Percentiles rank a stretch among this genome's conserved stretches.
These are phyloP conservation scores for Mentha longifolia DNA, from an alignment of 257 asterid genomes.

Conservation along the genomic window DNA sequence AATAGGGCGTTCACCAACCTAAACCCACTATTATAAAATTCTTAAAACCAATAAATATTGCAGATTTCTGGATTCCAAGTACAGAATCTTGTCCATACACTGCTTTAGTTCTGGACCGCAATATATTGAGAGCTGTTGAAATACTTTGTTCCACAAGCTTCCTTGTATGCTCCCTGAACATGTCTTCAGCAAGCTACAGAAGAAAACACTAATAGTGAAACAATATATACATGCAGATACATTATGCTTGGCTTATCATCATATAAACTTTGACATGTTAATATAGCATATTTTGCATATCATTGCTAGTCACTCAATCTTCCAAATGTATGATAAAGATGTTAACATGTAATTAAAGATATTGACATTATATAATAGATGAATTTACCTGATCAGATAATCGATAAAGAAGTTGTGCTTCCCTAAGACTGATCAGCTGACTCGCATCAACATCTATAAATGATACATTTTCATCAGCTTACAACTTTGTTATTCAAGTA, in stretches of 20 bases:
- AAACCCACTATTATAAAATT: neutral
- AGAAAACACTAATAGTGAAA: constrained; percentile 25
- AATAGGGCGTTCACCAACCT: constrained; percentile 3
- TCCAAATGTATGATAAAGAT: neutral
- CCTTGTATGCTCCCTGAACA: constrained; percentile 91
- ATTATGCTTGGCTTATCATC: constrained; percentile 22
- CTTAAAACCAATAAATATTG: constrained; percentile 3
- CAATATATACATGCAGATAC: neutral
- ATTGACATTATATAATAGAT: constrained; percentile 19
- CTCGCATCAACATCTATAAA: constrained; percentile 67
- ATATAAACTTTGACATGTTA: constrained; percentile 12
- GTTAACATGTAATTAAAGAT: constrained; percentile 7
- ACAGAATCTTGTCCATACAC: constrained; percentile 48
- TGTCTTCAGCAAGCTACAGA: constrained; percentile 82
- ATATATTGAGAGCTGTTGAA: constrained; percentile 64
- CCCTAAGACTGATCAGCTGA: constrained; percentile 82
- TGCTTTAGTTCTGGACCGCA: constrained; percentile 80
- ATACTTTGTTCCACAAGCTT: constrained; percentile 79
- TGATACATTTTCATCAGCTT: constrained; percentile 25
- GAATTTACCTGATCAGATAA: constrained; percentile 74
- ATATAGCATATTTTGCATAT: neutral
- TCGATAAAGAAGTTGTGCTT: constrained; percentile 79
- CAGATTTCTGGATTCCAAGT: constrained; percentile 27
- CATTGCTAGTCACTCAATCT: constrained; percentile 2
- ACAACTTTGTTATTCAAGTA: constrained; percentile 14